These are phyloP conservation scores for Postia placenta DNA, from an alignment of 768 basidiomycete species.

Conservation along the genomic window DNA sequence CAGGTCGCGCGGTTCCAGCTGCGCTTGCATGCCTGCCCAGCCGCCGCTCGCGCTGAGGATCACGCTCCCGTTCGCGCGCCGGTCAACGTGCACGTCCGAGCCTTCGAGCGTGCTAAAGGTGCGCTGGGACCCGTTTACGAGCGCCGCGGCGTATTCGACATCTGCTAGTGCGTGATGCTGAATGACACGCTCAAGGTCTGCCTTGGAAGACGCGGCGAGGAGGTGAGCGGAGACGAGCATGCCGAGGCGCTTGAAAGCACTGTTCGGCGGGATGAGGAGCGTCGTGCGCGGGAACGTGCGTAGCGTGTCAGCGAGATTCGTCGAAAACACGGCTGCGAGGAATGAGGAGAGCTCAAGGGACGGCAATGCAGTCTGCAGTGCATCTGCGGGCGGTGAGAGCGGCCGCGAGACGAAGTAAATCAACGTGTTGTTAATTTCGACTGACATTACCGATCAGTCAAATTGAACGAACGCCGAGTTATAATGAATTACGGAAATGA, in stretches of 20 bases:
- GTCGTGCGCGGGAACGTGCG: constrained; percentile 64
- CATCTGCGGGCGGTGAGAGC: constrained; percentile 75
- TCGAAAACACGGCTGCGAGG: constrained; percentile 85
- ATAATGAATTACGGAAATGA: not conserved
- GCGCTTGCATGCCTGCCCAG: constrained; percentile 65
- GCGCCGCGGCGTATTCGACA: constrained; percentile 62
- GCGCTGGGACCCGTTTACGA: constrained; percentile 60
- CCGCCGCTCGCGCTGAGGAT: constrained; percentile 64
- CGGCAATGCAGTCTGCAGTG: constrained; percentile 75
- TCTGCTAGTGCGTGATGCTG: constrained; percentile 80
- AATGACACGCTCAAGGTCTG: constrained; percentile 78
- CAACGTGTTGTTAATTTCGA: constrained; percentile 67
- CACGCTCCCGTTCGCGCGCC: constrained; percentile 39
- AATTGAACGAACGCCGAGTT: not conserved
- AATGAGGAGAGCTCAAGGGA: constrained; percentile 85
- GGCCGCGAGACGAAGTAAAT: constrained; percentile 89
- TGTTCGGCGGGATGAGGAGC: constrained; percentile 82
- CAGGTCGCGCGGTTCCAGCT: constrained; percentile 52
- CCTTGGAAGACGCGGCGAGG: constrained; percentile 67
- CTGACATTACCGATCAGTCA: constrained; percentile 32
- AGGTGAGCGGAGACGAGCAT: constrained; percentile 81
- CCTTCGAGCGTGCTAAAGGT: constrained; percentile 84
- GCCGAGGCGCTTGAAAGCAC: constrained; percentile 85
- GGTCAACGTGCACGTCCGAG: constrained; percentile 68
- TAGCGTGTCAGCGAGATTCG: constrained; percentile 68